phyloP scores from a whole-genome alignment of 108 stramenopile genomes.

The Nitzschia sp. region DNA sequence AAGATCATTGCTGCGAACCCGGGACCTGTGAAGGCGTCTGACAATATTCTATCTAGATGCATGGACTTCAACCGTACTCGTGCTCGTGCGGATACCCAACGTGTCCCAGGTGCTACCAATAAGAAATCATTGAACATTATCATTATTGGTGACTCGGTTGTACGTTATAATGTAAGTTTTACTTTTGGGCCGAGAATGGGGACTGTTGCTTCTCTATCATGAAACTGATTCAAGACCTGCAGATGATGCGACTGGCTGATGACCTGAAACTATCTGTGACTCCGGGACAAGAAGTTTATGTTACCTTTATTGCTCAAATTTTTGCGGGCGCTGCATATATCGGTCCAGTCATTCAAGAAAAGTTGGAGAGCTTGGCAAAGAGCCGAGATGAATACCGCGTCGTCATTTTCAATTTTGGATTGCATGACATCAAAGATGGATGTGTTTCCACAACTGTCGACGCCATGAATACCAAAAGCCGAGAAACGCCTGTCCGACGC shows the following conservation, averaged over 20 bases:
- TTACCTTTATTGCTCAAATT: neutral
- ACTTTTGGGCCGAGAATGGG: neutral
- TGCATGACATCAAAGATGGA: constrained; percentile 2
- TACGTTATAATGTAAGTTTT: neutral
- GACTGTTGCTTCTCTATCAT: neutral
- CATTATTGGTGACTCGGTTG: neutral
- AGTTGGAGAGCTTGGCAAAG: neutral
- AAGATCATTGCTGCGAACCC: neutral
- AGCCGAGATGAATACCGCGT: constrained; percentile 1
- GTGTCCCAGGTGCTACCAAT: neutral
- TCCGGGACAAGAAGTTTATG: neutral
- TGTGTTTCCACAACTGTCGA: neutral
- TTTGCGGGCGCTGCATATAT: neutral
- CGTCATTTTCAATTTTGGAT: constrained; percentile 6
- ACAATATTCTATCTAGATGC: neutral
- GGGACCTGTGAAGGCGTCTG: neutral
- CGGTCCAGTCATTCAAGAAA: neutral
- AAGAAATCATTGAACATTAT: neutral
- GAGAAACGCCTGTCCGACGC: neutral
- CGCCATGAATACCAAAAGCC: neutral
- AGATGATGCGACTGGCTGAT: neutral
- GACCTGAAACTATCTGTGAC: neutral
- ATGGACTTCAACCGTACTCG: neutral
- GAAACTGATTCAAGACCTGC: neutral
- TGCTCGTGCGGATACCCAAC: neutral